These are phyloP conservation scores for Dendrothele bispora DNA, from an alignment of 768 basidiomycete species.

Conservation along the genomic window DNA sequence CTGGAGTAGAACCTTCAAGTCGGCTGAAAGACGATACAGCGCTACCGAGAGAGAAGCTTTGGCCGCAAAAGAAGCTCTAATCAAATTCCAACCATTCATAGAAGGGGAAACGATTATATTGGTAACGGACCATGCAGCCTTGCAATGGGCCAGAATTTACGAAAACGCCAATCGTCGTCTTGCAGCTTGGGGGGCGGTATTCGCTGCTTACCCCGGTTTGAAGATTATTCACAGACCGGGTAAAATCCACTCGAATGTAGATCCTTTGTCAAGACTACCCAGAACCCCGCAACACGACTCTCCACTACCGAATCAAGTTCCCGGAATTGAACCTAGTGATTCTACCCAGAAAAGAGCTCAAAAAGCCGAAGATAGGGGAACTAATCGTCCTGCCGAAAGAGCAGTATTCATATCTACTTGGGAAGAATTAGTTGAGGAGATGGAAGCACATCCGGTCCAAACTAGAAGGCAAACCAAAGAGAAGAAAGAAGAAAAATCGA, in stretches of 20 bases:
- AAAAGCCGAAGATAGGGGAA: too few relatives aligned
- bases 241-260: not conserved
- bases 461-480: too few relatives aligned
- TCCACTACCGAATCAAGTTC: too few relatives aligned
- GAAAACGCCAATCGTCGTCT: constrained; percentile 19
- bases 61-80: too few relatives aligned
- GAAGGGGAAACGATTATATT: constrained; percentile 22
- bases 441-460: too few relatives aligned
- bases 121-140: constrained; percentile 15
- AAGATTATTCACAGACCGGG: not conserved
- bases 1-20: constrained; percentile 20
- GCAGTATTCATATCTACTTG: too few relatives aligned
- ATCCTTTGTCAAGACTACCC: not conserved
- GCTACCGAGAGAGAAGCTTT: constrained; percentile 25
- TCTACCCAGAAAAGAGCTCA: too few relatives aligned
- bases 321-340: too few relatives aligned
- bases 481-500: too few relatives aligned
- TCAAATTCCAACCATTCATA: constrained; percentile 24
- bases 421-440: too few relatives aligned
- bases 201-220: constrained; percentile 20
- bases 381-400: too few relatives aligned
- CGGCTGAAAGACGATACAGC: constrained; percentile 24
- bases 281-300: too few relatives aligned
- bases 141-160: constrained; percentile 14
- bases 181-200: constrained; percentile 25